Percentiles rank a stretch among this genome's conserved stretches.
Conservation (phyloP, 768 basidiomycete species). For the Lepiota subincarnata region DNA sequence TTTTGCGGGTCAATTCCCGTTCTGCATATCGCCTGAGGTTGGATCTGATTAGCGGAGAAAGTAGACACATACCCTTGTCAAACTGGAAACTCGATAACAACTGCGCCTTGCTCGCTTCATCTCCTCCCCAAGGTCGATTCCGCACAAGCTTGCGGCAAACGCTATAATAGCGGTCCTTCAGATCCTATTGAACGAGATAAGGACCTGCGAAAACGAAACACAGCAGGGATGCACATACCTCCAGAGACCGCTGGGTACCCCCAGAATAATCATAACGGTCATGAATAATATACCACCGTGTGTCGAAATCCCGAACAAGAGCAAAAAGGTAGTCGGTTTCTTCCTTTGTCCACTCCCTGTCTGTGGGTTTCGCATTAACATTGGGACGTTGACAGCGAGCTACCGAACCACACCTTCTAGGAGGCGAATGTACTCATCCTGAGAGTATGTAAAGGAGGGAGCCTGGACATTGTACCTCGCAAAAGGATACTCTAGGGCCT, state of each 20-base stretch:
- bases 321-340: conserved; percentile 92
- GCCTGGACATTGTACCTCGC: conserved; percentile 76
- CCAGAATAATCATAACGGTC: conserved; percentile 82
- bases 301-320: conserved; percentile 76
- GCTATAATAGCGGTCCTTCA: conserved; percentile 93
- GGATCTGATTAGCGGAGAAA: neutral
- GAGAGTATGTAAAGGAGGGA: conserved; percentile 65
- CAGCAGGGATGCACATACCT: conserved; percentile 42
- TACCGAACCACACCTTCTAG: conserved; percentile 54
- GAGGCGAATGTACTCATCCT: conserved; percentile 83
- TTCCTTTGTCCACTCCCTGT: conserved; percentile 84
- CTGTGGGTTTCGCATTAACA: conserved; percentile 30
- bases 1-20: conserved; percentile 83
- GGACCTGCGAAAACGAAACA: neutral
- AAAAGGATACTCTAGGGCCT: conserved; percentile 65
- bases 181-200: conserved; percentile 49
- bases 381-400: neutral
- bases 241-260: conserved; percentile 56
- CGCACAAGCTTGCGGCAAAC: conserved; percentile 86
- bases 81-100: conserved; percentile 74
- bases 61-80: conserved; percentile 68
- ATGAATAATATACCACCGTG: conserved; percentile 83
- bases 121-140: conserved; percentile 80
- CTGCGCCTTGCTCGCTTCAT: conserved; percentile 65
- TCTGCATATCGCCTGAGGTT: conserved; percentile 37